Evolutionary conservation across 495 filamentous ascomycete genomes (phyloP).

Genomic region (Penicillium maclennaniae): DNA sequence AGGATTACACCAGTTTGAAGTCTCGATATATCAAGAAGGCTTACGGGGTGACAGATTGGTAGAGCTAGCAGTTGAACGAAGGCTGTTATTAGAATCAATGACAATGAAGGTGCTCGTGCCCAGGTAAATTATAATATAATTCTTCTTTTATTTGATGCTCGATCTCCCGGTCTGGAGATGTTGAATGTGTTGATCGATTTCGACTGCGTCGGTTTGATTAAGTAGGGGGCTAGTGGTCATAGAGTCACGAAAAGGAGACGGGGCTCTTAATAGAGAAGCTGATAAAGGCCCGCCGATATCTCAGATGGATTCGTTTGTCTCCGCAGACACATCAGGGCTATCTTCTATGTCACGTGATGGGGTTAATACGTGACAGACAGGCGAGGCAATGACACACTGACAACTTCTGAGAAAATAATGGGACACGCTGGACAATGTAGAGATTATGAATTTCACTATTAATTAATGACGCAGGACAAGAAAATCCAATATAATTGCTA

Average conservation of each 20-base stretch:
- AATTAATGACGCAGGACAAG: not conserved
- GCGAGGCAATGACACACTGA: not conserved
- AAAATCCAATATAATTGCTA: not conserved
- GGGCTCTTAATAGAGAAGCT: not conserved
- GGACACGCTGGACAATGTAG: not conserved
- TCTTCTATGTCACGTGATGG: not conserved
- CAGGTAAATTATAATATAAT: not conserved
- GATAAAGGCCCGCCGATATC: not conserved
- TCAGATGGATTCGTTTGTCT: not conserved
- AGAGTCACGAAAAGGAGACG: not conserved
- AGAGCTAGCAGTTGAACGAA: not conserved
- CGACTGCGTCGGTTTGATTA: not conserved
- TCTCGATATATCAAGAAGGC: not conserved
- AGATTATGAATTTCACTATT: not conserved
- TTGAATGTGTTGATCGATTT: not conserved
- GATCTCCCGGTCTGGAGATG: not conserved
- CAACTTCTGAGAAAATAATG: not conserved
- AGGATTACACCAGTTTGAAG: not conserved
- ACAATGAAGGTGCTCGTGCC: not conserved
- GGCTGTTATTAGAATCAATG: not conserved
- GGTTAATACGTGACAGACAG: slow-evolving; percentile 2
- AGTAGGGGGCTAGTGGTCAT: no score
- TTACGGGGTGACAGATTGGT: not conserved
- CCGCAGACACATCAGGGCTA: not conserved
- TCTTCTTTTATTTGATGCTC: not conserved